Evolutionary conservation across 2,329 filamentous ascomycete species (phyloP).

Genomic region (Fusarium algeriense): DNA sequence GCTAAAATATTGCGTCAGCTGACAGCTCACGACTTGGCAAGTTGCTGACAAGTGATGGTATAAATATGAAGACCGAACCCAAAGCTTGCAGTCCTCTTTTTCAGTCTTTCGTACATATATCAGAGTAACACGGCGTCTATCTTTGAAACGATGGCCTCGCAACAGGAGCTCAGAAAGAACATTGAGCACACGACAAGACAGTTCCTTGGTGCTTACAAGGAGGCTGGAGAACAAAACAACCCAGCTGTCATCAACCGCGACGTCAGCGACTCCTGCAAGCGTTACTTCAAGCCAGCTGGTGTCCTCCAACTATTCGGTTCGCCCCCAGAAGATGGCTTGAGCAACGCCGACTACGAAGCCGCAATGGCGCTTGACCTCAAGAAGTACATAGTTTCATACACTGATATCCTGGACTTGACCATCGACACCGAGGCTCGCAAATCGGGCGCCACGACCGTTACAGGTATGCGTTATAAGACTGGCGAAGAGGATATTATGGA

Average conservation of each 20-base stretch:
- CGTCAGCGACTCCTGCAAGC: constrained; percentile 14
- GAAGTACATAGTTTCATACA: neutral
- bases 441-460: constrained; percentile 1
- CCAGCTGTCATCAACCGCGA: constrained; percentile 31
- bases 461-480: neutral
- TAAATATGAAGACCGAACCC: neutral
- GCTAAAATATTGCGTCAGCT: neutral
- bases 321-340: neutral
- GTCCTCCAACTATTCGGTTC: neutral
- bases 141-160: neutral
- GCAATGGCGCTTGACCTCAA: constrained; percentile 15
- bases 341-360: constrained; percentile 21
- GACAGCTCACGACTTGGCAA: too few relatives aligned
- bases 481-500: constrained; percentile 17
- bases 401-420: constrained; percentile 4
- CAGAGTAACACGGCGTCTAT: too few relatives aligned
- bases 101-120: too few relatives aligned
- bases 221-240: constrained; percentile 15
- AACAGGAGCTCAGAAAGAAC: neutral
- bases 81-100: too few relatives aligned
- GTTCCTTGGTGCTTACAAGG: constrained; percentile 23
- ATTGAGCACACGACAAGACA: constrained; percentile 8
- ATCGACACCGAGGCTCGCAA: constrained; percentile 21
- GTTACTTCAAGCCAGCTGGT: constrained; percentile 16
- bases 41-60: fast-evolving